Evolutionary conservation across 2,329 filamentous ascomycete genomes (phyloP).

Genomic region (Calonectria pseudoreteaudii): DNA sequence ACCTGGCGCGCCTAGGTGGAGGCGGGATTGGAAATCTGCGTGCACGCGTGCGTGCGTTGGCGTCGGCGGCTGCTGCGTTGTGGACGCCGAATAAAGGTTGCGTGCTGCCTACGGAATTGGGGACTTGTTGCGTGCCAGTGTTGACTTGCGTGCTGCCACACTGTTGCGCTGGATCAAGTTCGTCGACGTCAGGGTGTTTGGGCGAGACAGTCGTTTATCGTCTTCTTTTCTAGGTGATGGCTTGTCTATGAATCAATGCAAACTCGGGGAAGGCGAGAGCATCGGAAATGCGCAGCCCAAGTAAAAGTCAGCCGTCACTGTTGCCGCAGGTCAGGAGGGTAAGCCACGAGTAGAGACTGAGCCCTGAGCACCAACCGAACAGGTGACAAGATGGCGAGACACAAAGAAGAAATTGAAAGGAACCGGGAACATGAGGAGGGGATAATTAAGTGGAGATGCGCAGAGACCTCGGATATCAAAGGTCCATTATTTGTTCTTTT

Average conservation of each 20-base stretch:
- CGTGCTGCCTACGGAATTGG: not conserved
- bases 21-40: conserved; percentile 40
- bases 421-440: conserved; percentile 8
- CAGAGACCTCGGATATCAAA: conserved; percentile 22
- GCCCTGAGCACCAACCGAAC: not conserved
- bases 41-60: conserved; percentile 29
- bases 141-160: not conserved
- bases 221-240: not conserved
- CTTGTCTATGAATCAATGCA: not conserved
- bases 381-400: conserved; percentile 22
- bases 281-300: not conserved
- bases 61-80: conserved; percentile 19
- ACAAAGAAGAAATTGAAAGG: conserved; percentile 15
- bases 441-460: conserved; percentile 39
- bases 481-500: conserved; percentile 25
- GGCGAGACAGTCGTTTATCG: not conserved
- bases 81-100: conserved; percentile 14
- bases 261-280: not conserved
- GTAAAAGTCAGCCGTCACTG: not conserved
- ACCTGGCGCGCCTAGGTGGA: conserved; percentile 26
- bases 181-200: conserved; percentile 9
- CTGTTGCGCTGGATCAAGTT: not conserved
- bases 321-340: not conserved
- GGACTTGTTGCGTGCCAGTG: conserved; percentile 11
- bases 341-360: not conserved